A percentile compares a stretch with the other conserved stretches of the same genome.
These are phyloP conservation scores for Lyophyllum decastes DNA, from an alignment of 768 basidiomycete genomes.

Conservation along the genomic window DNA sequence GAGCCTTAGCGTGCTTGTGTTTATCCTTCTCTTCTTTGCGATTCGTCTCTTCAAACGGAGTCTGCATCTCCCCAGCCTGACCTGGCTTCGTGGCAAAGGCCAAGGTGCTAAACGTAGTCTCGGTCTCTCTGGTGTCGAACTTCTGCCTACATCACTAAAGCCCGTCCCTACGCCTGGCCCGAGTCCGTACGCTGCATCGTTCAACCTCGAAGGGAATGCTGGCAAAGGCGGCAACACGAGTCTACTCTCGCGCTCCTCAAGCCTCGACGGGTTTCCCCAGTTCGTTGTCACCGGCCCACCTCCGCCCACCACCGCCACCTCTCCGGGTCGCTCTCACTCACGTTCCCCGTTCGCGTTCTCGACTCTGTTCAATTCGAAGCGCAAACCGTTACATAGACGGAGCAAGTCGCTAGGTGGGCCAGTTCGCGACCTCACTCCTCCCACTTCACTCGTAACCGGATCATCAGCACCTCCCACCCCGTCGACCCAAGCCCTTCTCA, in stretches of 20 bases:
- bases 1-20: conserved; percentile 14
- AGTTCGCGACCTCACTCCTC: conserved; percentile 7
- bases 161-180: conserved; percentile 12
- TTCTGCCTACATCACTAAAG: conserved; percentile 22
- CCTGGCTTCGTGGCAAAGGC: conserved; percentile 22
- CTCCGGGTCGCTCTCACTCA: conserved; percentile 13
- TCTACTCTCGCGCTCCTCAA: conserved; percentile 21
- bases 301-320: conserved; percentile 1
- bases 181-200: conserved; percentile 16
- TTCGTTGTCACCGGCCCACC: conserved; percentile 1
- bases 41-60: conserved; percentile 16
- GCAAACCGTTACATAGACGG: conserved; percentile 16
- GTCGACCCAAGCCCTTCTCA: conserved; percentile 17
- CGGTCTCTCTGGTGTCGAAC: conserved; percentile 19
- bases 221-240: conserved; percentile 11
- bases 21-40: conserved; percentile 16
- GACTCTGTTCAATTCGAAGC: conserved; percentile 9
- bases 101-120: conserved; percentile 17
- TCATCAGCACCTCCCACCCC: conserved; percentile 17
- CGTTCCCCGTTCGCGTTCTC: conserved; percentile 16
- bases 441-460: background rate
- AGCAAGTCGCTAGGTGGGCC: conserved; percentile 20
- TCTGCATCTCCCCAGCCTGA: conserved; percentile 14
- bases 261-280: conserved; percentile 19
- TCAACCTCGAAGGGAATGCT: conserved; percentile 18